Percentiles rank a stretch among this genome's conserved stretches.
phyloP scores from a whole-genome alignment of 2,329 filamentous ascomycete genomes.

The Penicillium sp. region DNA sequence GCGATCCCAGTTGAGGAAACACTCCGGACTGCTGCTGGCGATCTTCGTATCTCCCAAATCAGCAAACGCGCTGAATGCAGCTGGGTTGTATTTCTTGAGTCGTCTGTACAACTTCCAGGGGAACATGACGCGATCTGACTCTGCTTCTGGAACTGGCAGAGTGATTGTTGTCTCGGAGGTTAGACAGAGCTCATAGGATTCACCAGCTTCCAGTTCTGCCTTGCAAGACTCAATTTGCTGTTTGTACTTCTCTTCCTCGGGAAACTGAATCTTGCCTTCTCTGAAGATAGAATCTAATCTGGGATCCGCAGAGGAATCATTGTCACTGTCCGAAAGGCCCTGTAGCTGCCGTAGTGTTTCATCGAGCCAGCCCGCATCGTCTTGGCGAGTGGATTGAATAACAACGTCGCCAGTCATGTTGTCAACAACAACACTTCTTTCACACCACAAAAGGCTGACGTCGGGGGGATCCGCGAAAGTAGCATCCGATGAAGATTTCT shows the following conservation, averaged over 20 bases:
- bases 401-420: slow-evolving; percentile 62
- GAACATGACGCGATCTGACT: slow-evolving; percentile 31
- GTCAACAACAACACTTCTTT: slow-evolving; percentile 74
- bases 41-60: slow-evolving; percentile 69
- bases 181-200: slow-evolving; percentile 83
- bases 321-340: slow-evolving; percentile 11
- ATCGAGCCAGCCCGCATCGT: slow-evolving; percentile 50
- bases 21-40: slow-evolving; percentile 81
- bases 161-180: slow-evolving; percentile 71
- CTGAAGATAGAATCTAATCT: slow-evolving; percentile 34
- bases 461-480: slow-evolving; percentile 57
- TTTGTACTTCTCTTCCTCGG: slow-evolving; percentile 57
- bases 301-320: slow-evolving; percentile 18
- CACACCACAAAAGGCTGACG: slow-evolving; percentile 72
- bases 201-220: slow-evolving; percentile 68
- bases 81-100: slow-evolving; percentile 70
- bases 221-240: slow-evolving; percentile 68
- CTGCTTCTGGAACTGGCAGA: slow-evolving; percentile 29
- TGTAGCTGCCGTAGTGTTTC: slow-evolving; percentile 29
- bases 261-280: slow-evolving; percentile 32
- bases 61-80: slow-evolving; percentile 81
- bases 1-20: slow-evolving; percentile 72
- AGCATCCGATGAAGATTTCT: slow-evolving; percentile 8
- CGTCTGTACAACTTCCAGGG: slow-evolving; percentile 72
- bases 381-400: slow-evolving; percentile 63